Percentiles rank a stretch among this genome's conserved stretches.
Conservation (phyloP, 306 rosid species). For the cucumber (Cucumis sativus) region Cucumber_9930_V3 NC_026658.2:2676001-2676500, state of each 20-base stretch:
- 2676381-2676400: background rate
- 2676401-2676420: background rate
- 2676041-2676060: constrained; percentile 35
- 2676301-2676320: constrained; percentile 37
- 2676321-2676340: constrained; percentile 44
- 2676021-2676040: constrained; percentile 30
- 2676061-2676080: constrained; percentile 33
- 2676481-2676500: constrained; percentile 67
- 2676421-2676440: background rate
- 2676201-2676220: constrained; percentile 4
- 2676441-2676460: background rate
- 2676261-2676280: constrained; percentile 41
- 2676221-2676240: background rate
- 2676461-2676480: background rate
- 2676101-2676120: constrained; percentile 49
- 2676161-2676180: constrained; percentile 27
- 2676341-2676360: background rate
- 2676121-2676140: constrained; percentile 53
- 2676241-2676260: constrained; percentile 13
- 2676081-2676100: constrained; percentile 19
- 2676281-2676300: constrained; percentile 34
- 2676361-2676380: background rate
- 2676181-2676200: constrained; percentile 7
- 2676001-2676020: background rate
- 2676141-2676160: constrained; percentile 32